These are phyloP conservation scores for Colletotrichum aenigma DNA, from an alignment of 2,329 filamentous ascomycete species.

Conservation along the genomic window DNA sequence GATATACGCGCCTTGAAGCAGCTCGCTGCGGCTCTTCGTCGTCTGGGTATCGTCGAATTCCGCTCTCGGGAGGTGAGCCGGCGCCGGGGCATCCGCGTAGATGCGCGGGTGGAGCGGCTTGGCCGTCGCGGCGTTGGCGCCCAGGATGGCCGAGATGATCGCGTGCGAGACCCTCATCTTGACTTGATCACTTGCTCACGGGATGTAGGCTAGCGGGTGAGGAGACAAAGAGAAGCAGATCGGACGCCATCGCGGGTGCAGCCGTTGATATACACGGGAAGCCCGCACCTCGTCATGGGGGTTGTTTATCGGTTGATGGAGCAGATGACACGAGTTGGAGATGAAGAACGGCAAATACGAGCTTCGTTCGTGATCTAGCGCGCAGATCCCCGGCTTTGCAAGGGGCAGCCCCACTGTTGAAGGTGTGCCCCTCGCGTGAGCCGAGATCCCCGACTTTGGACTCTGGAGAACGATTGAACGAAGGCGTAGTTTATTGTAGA, in stretches of 20 bases:
- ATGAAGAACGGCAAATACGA: slow-evolving; percentile 13
- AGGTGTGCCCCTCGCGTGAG: not conserved
- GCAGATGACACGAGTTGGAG: not conserved
- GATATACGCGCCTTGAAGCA: slow-evolving; percentile 26
- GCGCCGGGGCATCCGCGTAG: not conserved
- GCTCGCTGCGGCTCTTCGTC: not conserved
- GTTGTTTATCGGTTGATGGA: not conserved
- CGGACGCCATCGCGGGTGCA: not conserved
- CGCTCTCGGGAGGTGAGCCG: not conserved
- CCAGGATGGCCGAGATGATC: not conserved
- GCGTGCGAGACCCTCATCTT: slow-evolving; percentile 1
- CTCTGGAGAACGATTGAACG: not conserved
- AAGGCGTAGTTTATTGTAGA: not conserved
- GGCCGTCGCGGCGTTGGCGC: not conserved
- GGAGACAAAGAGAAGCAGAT: not conserved
- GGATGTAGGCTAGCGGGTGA: not conserved
- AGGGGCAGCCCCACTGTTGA: not conserved
- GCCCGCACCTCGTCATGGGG: not conserved
- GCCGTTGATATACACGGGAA: not conserved
- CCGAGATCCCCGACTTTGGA: not conserved
- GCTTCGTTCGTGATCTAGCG: slow-evolving; percentile 1
- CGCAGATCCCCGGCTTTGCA: slow-evolving; percentile 1
- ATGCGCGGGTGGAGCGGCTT: slow-evolving; percentile 5
- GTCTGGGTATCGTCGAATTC: not conserved
- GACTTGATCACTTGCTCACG: not conserved